Evolutionary conservation across 768 basidiomycete genomes (phyloP), one percentile per base, ranked within the genome.

Genomic region (Pseudohyphozyma bogoriensis): DNA sequence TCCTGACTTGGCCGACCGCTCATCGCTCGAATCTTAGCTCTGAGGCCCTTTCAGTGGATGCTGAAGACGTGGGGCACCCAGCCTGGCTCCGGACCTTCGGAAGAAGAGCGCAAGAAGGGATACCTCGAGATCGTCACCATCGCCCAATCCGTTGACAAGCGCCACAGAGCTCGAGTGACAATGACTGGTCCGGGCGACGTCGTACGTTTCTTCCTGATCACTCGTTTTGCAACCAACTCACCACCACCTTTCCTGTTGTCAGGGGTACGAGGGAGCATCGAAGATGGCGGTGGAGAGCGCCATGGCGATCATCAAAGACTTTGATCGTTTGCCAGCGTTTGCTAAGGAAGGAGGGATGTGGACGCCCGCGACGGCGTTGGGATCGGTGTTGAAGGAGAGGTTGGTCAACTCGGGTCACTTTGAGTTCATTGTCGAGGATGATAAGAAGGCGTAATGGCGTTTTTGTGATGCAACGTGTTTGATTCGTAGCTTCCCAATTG

Each of bases 351-450:
- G 90, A 16, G 91, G 92, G 1, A 74, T 91, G 3, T 76, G 95
- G 51, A 96, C 92, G 2, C 85, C 91, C 0, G 81, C 85, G 73
- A 82, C 81, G 6, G 91, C 87, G 2, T 79, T 93, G 58, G 91
- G 90, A 22, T 82, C 86, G 61, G 80, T 82, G 10, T 73, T 92
- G 39, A 75, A 90, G 36, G 79, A 81, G 65, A 78, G 91, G 24
- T 72, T 95, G 63, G 78, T 80, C 60, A 76, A 74, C 24, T 81
- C 78, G 11, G 83, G 81, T 8, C 29, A 28, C 26, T 61, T 61
- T 44, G 45, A 39, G 26, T 61, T 61, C 55, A n/a, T 13, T 24
- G 46, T 36, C n/a, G 55, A 51, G 20, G 55, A 55, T 24, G 36
- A 16, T 22, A 52, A 52, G 51, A 29, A 13, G n/a, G n/a, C n/a